A percentile compares a stretch with the other conserved stretches of the same genome.
Evolutionary conservation across 192 early-diverging fungal genomes (phyloP).

Genomic region (Coemansia sp.): DNA sequence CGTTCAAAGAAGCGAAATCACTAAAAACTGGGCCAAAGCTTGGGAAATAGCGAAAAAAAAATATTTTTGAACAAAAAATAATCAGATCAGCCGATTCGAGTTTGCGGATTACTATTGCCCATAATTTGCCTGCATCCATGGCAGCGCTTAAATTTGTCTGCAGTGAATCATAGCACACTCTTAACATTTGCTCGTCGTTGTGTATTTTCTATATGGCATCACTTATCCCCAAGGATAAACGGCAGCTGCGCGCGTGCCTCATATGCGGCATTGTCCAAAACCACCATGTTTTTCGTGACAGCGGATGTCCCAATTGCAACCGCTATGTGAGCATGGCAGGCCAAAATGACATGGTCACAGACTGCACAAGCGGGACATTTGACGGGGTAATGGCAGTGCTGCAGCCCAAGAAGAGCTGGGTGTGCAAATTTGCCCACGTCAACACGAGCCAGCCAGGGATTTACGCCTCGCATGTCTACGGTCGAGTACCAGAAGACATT

Average conservation of each 20-base stretch:
- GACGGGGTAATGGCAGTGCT: slow-evolving; percentile 75
- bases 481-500: slow-evolving; percentile 71
- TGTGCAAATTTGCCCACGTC: slow-evolving; percentile 66
- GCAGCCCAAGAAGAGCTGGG: slow-evolving; percentile 74
- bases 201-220: slow-evolving; percentile 26
- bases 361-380: slow-evolving; percentile 77
- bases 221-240: slow-evolving; percentile 62
- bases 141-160: no score
- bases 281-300: slow-evolving; percentile 64
- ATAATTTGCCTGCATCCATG: background rate
- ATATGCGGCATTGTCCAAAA: slow-evolving; percentile 81
- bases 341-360: slow-evolving; percentile 60
- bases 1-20: background rate
- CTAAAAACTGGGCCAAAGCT: background rate
- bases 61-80: slow-evolving; percentile 2
- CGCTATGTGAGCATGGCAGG: slow-evolving; percentile 68
- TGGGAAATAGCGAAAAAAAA: background rate
- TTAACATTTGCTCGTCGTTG: background rate
- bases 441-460: slow-evolving; percentile 60
- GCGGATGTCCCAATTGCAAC: slow-evolving; percentile 85
- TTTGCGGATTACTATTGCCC: background rate
- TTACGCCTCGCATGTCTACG: slow-evolving; percentile 74
- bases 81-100: slow-evolving; percentile 2
- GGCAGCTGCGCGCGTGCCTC: slow-evolving; percentile 76
- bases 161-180: no score